Evolutionary conservation across 2,329 filamentous ascomycete genomes (phyloP), one percentile per base, ranked within the genome.

Genomic region (Monosporascus sp.): DNA sequence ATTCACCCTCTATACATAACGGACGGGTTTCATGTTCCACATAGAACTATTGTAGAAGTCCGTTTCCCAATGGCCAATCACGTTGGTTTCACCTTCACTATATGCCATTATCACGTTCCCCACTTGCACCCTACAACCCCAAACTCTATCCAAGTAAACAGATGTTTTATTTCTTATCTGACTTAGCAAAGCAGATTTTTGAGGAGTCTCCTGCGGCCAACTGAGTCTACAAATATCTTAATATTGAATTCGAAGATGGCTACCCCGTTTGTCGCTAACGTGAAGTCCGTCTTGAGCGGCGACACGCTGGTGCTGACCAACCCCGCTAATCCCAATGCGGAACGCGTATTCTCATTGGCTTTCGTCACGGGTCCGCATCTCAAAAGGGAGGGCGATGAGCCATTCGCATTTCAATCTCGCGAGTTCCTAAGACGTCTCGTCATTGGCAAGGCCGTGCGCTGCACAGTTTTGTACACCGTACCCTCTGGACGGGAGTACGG

Each of bases 231-330:
- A 49, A 52, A 48, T 58, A 61, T 60, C 55, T 60, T 55, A 66
- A 73, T 74, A 71, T 31, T 50, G 53, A 44, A 54, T 48, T 48
- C 52, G 55, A 61, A 54, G 38, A 68, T 68, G 65, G 63, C 66
- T 51, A 81, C 79, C 70, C 72, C 72, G 51, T 82, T 82, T 64
- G 72, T 84, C 70, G 84, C 86, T 69, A 88, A 86, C 66, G 92
- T 97, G 73, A 99, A 99, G 81, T 90, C 88, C 70, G 90, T 96
- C 63, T 78, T 95, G 67, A 97, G 92, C 67, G 94, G 94, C 66
- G 94, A 97, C 78, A 96, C 92, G 27, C 75, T 97, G 63, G 78
- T 97, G 60, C 78, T 97, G 66, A 84, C 87, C 64, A 91, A 89
- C 72, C 80, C 89, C 68, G 87, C 86, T 72, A 92, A 95, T 70